phyloP scores from a whole-genome alignment of 495 filamentous ascomycete species.

The Lophiotrema nucula region DNA sequence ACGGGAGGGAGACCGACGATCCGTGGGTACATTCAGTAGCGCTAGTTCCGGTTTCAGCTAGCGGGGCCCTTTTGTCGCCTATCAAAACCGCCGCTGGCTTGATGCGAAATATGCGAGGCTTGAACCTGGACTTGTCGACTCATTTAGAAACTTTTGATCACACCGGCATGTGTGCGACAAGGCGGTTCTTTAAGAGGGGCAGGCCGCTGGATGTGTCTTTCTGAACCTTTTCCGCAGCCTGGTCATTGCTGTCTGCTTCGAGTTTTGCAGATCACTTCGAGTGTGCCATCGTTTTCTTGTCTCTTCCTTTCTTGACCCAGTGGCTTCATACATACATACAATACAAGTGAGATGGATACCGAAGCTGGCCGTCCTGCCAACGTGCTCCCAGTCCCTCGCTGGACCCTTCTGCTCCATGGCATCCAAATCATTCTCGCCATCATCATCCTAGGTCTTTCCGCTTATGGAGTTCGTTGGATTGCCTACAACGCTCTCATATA shows the following conservation, averaged over 20 bases:
- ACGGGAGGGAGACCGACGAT: not conserved
- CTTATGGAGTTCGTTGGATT: slow-evolving; percentile 28
- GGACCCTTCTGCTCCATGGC: slow-evolving; percentile 14
- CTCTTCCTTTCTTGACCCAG: not conserved
- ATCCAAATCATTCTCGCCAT: slow-evolving; percentile 21
- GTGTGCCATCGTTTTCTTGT: too few relatives aligned
- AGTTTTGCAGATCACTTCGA: too few relatives aligned
- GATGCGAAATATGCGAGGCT: not conserved
- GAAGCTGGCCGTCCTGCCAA: not conserved
- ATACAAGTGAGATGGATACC: not conserved
- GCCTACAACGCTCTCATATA: slow-evolving; percentile 28
- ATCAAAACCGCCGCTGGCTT: not conserved
- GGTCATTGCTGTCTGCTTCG: not conserved
- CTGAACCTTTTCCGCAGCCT: not conserved
- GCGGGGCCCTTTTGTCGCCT: not conserved
- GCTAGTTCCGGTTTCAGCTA: not conserved
- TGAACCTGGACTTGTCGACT: not conserved
- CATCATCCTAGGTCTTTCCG: slow-evolving; percentile 29
- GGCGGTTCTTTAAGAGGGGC: not conserved
- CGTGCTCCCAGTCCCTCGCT: slow-evolving; percentile 21
- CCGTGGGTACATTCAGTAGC: not conserved
- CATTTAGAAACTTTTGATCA: not conserved
- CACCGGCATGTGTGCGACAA: not conserved
- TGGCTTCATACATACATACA: not conserved
- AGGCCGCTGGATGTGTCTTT: not conserved